Conservation (phyloP, 2,329 filamentous ascomycete species). For the Trichoderma semiorbis region DNA sequence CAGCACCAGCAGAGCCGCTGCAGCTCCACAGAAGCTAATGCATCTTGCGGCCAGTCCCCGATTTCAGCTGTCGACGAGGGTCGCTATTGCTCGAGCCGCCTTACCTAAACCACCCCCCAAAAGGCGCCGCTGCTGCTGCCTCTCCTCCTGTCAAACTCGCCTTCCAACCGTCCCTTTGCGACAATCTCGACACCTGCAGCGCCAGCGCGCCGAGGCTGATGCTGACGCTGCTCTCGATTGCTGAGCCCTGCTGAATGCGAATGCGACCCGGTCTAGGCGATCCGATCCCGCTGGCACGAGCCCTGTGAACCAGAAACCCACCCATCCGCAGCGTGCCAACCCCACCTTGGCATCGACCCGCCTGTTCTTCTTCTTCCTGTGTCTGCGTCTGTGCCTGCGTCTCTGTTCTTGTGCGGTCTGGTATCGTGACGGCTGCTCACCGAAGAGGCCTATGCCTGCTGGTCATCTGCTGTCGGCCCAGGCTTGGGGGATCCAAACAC, state of each 20-base stretch:
- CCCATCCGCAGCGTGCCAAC: conserved; percentile 10
- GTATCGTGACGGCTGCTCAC: conserved; percentile 6
- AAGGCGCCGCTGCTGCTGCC: neutral
- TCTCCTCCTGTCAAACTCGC: neutral
- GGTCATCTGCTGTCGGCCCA: conserved; percentile 12
- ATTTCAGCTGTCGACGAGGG: conserved; percentile 16
- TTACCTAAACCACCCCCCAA: conserved; percentile 15
- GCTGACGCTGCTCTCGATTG: neutral
- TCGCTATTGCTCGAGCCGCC: conserved; percentile 13
- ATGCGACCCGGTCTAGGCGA: conserved; percentile 11
- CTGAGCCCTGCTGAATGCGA: conserved; percentile 9
- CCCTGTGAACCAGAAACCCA: conserved; percentile 10
- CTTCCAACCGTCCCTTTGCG: neutral
- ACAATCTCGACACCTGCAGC: conserved; percentile 4
- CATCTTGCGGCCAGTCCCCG: neutral
- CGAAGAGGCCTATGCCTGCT: conserved; percentile 14
- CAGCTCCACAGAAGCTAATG: conserved; percentile 18
- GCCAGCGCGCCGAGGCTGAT: conserved; percentile 16
- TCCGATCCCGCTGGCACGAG: conserved; percentile 17
- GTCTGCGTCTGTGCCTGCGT: neutral
- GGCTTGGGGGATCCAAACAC: conserved; percentile 3
- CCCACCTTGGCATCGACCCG: conserved; percentile 18
- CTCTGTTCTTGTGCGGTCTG: neutral
- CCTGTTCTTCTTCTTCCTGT: conserved; percentile 1
- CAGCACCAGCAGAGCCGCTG: conserved; percentile 8